These are phyloP conservation scores for Cenchrus fungigraminus DNA, from an alignment of 176 grass and related monocot genomes.

Conservation along the genomic window DNA sequence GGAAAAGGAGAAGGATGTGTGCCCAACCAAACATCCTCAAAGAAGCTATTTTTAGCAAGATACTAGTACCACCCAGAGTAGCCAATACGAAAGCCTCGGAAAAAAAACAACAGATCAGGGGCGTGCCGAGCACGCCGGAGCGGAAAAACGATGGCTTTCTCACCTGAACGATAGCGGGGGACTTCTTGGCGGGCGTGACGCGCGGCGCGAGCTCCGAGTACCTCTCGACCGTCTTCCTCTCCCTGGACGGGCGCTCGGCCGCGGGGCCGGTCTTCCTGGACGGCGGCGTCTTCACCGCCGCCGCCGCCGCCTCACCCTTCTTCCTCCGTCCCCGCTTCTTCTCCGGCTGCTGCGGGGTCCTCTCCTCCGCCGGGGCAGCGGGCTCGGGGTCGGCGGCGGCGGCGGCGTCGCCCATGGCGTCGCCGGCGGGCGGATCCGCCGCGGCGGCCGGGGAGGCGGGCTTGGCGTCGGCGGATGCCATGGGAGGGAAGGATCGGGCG, in stretches of 20 bases:
- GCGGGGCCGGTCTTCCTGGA: not conserved
- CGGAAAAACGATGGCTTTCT: not conserved
- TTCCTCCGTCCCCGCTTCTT: constrained; percentile 39
- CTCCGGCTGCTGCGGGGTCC: constrained; percentile 7
- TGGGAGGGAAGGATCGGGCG: constrained; percentile 32
- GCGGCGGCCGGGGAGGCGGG: constrained; percentile 25
- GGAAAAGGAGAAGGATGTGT: not conserved
- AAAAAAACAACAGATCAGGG: constrained; percentile 29
- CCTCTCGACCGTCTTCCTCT: constrained; percentile 91
- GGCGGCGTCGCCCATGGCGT: constrained; percentile 25
- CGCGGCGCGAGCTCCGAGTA: constrained; percentile 69
- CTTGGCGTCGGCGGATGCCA: constrained; percentile 54
- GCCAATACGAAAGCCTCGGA: not conserved
- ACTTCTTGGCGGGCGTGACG: constrained; percentile 54
- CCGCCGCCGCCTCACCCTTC: constrained; percentile 43
- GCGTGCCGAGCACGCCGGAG: no score
- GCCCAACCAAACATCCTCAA: not conserved
- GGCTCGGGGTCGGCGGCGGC: not conserved
- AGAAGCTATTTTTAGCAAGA: not conserved
- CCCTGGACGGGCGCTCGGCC: constrained; percentile 68
- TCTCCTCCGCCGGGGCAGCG: constrained; percentile 10
- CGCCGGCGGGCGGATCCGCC: constrained; percentile 49
- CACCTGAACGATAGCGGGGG: constrained; percentile 71
- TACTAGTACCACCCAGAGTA: not conserved
- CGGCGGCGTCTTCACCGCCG: constrained; percentile 41